Evolutionary conservation across 2,329 filamentous ascomycete genomes (phyloP).

Genomic region (Xenosphaeropsis pyriputrescens): DNA sequence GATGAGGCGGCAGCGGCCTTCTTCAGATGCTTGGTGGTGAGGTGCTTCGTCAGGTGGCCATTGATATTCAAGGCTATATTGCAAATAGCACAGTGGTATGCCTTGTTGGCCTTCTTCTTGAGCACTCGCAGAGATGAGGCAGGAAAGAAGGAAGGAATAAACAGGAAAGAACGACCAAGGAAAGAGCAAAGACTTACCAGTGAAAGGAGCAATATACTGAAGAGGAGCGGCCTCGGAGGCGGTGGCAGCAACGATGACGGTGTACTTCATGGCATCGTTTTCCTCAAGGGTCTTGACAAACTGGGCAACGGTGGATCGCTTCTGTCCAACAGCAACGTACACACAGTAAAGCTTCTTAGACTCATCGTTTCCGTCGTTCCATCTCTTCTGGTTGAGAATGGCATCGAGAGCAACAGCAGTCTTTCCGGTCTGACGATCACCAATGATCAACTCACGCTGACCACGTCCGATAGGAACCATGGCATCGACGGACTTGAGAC

Average conservation of each 20-base stretch:
- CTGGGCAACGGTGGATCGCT: constrained; percentile 98
- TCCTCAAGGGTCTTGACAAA: constrained; percentile 99
- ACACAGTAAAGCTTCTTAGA: constrained; percentile 98
- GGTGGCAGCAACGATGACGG: constrained; percentile 83
- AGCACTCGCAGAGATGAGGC: too few relatives aligned
- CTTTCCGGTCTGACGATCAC: constrained; percentile 99
- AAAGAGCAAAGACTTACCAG: constrained; percentile 30
- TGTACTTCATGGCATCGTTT: constrained; percentile 99
- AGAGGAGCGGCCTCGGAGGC: constrained; percentile 93
- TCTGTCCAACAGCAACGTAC: constrained; percentile 98
- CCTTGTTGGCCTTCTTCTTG: too few relatives aligned
- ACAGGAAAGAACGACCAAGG: constrained; percentile 10
- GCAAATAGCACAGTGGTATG: too few relatives aligned
- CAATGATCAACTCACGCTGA: constrained; percentile 99
- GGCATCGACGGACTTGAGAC: constrained; percentile 97
- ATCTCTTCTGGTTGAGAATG: constrained; percentile 98
- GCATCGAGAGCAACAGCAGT: constrained; percentile 95
- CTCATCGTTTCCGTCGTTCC: constrained; percentile 82
- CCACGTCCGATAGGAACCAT: constrained; percentile 99
- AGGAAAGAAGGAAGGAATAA: not conserved
- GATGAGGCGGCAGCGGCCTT: too few relatives aligned
- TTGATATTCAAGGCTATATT: too few relatives aligned
- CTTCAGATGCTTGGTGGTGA: too few relatives aligned
- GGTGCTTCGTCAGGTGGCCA: too few relatives aligned
- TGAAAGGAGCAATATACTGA: constrained; percentile 91